Evolutionary conservation across 1,139 yeast genomes (phyloP), one percentile per base, ranked within the genome.

Genomic region (Pichia sp.): DNA sequence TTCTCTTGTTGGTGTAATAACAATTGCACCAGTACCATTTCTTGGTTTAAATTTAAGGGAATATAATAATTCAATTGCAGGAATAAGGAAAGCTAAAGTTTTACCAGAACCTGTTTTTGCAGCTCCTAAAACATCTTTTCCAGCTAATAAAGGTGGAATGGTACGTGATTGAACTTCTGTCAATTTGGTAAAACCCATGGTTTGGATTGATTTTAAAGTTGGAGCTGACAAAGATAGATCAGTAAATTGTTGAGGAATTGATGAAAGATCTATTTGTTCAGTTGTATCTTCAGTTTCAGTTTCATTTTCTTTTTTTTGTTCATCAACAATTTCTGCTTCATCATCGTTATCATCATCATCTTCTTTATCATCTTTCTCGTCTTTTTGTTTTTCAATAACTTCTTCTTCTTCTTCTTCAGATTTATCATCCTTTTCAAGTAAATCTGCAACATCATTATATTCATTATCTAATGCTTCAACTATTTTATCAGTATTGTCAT

Each of bases 51-150:
- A 87, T 62, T 82, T 85, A 58, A 92, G 76, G 20, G 95, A 82
- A 62, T 90, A 86, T 48, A 92, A 72, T 69, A 89, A 70, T 68
- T 92, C 98, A 52, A 94, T 82, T 37, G 97, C 97, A 10, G 99
- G 99, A 49, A 92, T 75, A 58, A 94, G 72, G 59, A 94, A 92
- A 6, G 99, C 97, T 53, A 92, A 71, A 1, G 98, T 90, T 68
- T 90, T 90, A 63, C 98, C 98, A 1, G 97, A 87, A 37, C 98
- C 98, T 2, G 98, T 90, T 68, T 90, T 87, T 46, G 97, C 97
- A 33, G 97, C 97, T 55, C 97, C 97, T 47, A 90, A 74, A 26
- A 90, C 97, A 67, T 90, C 97, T 57, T 90, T 78, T 37, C 98
- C 97, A 0, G 97, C 96, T 56, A 90, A 70, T 53, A 92, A 71